Evolutionary conservation across 768 basidiomycete genomes (phyloP), one percentile per base, ranked within the genome.

Genomic region (Trametes villosa): DNA sequence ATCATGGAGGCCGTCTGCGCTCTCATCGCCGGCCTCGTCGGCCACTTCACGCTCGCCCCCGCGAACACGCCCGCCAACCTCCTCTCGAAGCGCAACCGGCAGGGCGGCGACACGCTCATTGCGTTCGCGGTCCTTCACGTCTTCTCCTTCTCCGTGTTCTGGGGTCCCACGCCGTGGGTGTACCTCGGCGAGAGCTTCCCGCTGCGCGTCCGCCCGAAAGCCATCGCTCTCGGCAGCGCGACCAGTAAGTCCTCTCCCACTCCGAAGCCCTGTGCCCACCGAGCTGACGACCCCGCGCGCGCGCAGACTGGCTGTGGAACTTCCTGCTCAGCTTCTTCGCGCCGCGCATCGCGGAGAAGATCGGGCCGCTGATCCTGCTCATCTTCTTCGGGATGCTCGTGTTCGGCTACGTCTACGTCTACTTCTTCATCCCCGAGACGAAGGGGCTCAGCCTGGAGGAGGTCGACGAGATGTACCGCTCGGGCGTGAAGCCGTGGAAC

Each of bases 101-200:
- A 72, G 59, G 90, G 86, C 49, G 88, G 89, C 44, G 83, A 87
- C 57, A 79, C 81, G 0, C 75, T 91, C 34, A 89, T 93, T 62
- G 81, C 89, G 0, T 91, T 92, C 66, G 91, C 88, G 0, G 82
- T 92, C n/a, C 73, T 91, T 26, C 89, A 92, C 52, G 87, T 92
- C 27, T 84, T 86, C 65, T 81, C 82, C 11, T 92, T 82, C 72
- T 84, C 83, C 2, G 81, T 86, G 60, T 91, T 89, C 75, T 92
- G 89, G 89, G 89, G 89, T 13, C 87, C 88, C 8, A 86, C 83
- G 33, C 88, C 87, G 64, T 76, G 73, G 71, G 89, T 89, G 7
- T 89, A 89, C 67, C 81, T 90, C 31, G 88, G 88, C 52, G 89
- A 92, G 77, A 87, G 85, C 20, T 92, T 92, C 82, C 91, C 90